Evolutionary conservation across 306 rosid species (phyloP), one percentile per base, ranked within the genome.

Genomic region (Astragalus glycyphyllos): DNA sequence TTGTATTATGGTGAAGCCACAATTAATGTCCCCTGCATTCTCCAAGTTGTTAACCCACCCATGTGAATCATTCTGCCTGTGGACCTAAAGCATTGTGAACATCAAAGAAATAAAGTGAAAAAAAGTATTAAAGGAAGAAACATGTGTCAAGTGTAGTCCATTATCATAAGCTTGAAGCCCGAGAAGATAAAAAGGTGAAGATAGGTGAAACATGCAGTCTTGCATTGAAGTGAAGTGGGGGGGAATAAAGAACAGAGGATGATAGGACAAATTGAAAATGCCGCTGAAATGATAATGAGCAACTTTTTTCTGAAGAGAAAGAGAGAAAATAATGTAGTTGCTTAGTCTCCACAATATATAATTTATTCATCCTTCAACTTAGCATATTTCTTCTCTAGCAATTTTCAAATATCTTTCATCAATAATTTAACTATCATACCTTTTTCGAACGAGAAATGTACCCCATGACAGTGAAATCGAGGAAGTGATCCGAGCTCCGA

Each of bases 81-180:
- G 88, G 88, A 77, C 89, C 82, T 71, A 65, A 83, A 60, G 35
- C 13, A 73, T 79, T 68, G 80, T 34, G 57, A 71, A 55, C 20
- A 65, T 69, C 73, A 74, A 62, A 40, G 68, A 79, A 72, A 71
- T 71, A 65, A 81, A 79, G 79, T 40, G 78, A 45, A 71, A 54
- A 78, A 80, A 79, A 65, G 77, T 54, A 58, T 58, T 79, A 74
- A 83, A 80, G 82, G 84, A 73, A 73, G 41, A 48, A 50, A 65
- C 82, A 77, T 66, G 81, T 77, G 77, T 68, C 45, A 59, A 64
- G 78, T 69, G 79, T 78, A 57, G 75, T 73, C 74, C 77, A 60
- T 76, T 73, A 69, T 70, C 69, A 68, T 35, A 81, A 77, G 77
- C 51, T 66, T 66, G 73, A 54, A 81, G 81, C 79, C 72, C 80